These are phyloP conservation scores for Nicotiana rustica DNA, from an alignment of 305 asterid genomes.

Conservation along the genomic window DNA sequence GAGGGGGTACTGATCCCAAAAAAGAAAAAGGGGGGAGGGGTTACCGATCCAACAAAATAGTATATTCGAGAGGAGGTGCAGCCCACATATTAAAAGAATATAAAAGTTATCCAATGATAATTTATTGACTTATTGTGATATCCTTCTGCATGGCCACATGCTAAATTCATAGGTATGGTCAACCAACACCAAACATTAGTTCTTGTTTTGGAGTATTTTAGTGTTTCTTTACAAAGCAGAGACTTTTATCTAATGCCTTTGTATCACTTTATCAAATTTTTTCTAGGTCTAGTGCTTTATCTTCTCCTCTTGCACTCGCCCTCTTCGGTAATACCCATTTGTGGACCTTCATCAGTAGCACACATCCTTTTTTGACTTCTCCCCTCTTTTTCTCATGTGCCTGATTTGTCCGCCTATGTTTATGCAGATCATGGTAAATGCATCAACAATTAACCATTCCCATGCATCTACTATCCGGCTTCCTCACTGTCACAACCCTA, in stretches of 20 bases:
- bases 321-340: not conserved
- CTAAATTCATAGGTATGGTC: not conserved
- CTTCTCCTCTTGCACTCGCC: not conserved
- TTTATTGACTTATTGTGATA: not conserved
- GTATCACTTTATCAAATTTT: not conserved
- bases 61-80: not conserved
- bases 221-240: not conserved
- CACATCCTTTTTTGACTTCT: not conserved
- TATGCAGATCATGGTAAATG: not conserved
- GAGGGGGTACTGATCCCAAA: not conserved
- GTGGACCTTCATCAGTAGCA: not conserved
- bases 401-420: not conserved
- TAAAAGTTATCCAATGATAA: not conserved
- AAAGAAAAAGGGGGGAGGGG: not conserved
- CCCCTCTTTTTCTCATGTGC: conserved; percentile 24
- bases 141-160: not conserved
- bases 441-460: not conserved
- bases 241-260: not conserved
- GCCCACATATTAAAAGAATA: not conserved
- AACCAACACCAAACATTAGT: not conserved
- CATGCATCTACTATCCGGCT: not conserved
- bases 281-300: not conserved
- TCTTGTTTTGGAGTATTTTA: not conserved
- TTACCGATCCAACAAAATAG: not conserved
- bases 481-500: not conserved